Evolutionary conservation across 352 stramenopile genomes (phyloP).

Genomic region (Phytophthora citricola): DNA sequence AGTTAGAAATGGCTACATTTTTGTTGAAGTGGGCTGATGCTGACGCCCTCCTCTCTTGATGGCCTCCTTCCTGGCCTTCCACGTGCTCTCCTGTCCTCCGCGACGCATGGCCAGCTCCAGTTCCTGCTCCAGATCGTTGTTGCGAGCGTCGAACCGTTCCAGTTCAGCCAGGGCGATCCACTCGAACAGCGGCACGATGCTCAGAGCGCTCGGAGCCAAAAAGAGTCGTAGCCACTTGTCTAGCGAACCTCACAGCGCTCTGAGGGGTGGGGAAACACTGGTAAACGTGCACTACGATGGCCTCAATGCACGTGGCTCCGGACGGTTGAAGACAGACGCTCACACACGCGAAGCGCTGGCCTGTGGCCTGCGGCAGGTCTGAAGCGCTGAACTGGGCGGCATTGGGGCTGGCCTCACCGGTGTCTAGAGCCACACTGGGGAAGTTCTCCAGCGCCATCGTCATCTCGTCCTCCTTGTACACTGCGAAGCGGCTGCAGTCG

Average conservation of each 20-base stretch:
- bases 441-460: constrained; percentile 82
- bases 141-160: constrained; percentile 73
- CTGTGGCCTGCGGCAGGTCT: constrained; percentile 59
- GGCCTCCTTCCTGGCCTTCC: constrained; percentile 74
- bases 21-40: background rate
- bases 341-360: constrained; percentile 80
- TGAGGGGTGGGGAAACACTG: constrained; percentile 84
- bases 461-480: constrained; percentile 89
- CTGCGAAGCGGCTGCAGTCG: constrained; percentile 65
- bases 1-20: too few relatives aligned
- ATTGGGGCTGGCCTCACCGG: background rate
- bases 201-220: constrained; percentile 54
- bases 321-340: constrained; percentile 48
- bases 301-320: constrained; percentile 43
- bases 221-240: constrained; percentile 55
- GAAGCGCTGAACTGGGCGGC: constrained; percentile 49
- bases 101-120: constrained; percentile 58
- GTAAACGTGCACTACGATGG: constrained; percentile 75
- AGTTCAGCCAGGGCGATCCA: constrained; percentile 76
- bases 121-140: constrained; percentile 67
- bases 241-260: constrained; percentile 77
- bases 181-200: constrained; percentile 82
- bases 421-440: constrained; percentile 16
- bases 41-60: constrained; percentile 52
- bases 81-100: constrained; percentile 50